Conservation (phyloP, 352 stramenopile genomes). For the Stramenopiles sp. region DNA sequence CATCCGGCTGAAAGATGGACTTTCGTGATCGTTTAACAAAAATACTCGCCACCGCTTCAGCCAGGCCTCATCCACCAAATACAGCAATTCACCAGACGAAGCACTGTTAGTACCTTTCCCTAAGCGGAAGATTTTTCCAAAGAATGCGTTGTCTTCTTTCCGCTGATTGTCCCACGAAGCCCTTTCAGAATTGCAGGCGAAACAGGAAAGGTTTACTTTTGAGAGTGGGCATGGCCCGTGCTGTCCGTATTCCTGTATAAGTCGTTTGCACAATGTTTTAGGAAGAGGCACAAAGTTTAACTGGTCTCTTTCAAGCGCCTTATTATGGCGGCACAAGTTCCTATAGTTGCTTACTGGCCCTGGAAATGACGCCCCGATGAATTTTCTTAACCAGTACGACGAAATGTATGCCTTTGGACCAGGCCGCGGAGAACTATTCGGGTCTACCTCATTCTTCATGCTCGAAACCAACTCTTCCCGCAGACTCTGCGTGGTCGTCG, state of each 20-base stretch:
- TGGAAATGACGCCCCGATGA: not conserved
- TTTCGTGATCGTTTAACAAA: not conserved
- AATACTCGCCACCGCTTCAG: conserved; percentile 5
- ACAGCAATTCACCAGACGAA: not conserved
- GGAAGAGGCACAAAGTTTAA: not conserved
- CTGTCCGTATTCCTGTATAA: not conserved
- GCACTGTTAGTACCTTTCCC: not conserved
- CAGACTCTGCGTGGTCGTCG: not conserved
- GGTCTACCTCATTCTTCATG: not conserved
- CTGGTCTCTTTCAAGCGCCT: not conserved
- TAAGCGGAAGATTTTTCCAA: not conserved
- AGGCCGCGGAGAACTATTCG: not conserved
- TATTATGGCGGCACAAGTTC: not conserved
- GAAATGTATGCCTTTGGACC: not conserved
- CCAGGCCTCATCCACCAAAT: not conserved
- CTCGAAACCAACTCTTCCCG: not conserved
- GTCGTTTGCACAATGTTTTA: not conserved
- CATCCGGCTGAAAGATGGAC: not conserved
- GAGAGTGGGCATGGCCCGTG: not conserved
- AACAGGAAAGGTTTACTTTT: not conserved
- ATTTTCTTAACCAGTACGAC: conserved; percentile 2
- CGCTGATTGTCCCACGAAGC: not conserved
- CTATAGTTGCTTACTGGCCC: not conserved
- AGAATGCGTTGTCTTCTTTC: not conserved
- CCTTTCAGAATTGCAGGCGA: not conserved